Percentiles rank a stretch among this genome's conserved stretches.
These are phyloP conservation scores for Symbiotaphrina buchneri DNA, from an alignment of 495 filamentous ascomycete species.

Conservation along the genomic window DNA sequence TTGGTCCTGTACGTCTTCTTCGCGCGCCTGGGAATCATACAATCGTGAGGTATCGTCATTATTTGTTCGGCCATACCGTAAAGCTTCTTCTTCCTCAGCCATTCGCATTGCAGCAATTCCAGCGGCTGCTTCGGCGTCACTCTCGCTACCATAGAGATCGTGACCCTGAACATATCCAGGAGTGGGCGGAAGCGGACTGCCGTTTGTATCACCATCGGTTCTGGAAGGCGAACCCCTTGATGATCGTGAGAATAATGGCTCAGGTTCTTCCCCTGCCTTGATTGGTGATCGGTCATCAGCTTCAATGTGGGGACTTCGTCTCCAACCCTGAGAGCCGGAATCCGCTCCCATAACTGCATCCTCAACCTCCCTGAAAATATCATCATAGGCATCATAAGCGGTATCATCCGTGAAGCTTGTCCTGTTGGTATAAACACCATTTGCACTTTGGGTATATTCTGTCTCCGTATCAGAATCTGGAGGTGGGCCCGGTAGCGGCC, in stretches of 20 bases:
- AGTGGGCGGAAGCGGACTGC: constrained; percentile 22
- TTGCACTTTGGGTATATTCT: constrained; percentile 6
- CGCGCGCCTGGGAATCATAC: constrained; percentile 10
- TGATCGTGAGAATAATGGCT: constrained; percentile 5
- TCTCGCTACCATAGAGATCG: constrained; percentile 43
- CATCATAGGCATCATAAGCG: constrained; percentile 15
- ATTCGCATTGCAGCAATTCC: constrained; percentile 66
- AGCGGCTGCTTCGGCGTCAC: constrained; percentile 76
- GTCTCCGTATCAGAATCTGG: too few species aligned
- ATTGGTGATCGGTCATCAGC: constrained; percentile 8
- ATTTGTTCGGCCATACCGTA: constrained; percentile 29
- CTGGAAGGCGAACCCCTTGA: constrained; percentile 15
- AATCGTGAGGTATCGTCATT: constrained; percentile 15
- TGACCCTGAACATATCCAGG: constrained; percentile 25
- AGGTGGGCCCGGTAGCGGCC: constrained; percentile 32
- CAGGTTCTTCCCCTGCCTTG: constrained; percentile 7
- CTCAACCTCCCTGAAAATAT: constrained; percentile 24
- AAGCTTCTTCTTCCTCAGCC: constrained; percentile 61
- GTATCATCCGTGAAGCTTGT: constrained; percentile 7
- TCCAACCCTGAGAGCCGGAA: constrained; percentile 10
- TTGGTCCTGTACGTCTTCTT: constrained; percentile 17
- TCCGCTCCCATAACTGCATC: constrained; percentile 18
- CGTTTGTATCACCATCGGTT: constrained; percentile 26
- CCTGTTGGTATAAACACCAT: constrained; percentile 7
- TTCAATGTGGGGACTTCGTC: constrained; percentile 9